A percentile compares a stretch with the other conserved stretches of the same genome.
Evolutionary conservation across 306 rosid genomes (phyloP).

Genomic region (Elaeagnus macrophylla): DNA sequence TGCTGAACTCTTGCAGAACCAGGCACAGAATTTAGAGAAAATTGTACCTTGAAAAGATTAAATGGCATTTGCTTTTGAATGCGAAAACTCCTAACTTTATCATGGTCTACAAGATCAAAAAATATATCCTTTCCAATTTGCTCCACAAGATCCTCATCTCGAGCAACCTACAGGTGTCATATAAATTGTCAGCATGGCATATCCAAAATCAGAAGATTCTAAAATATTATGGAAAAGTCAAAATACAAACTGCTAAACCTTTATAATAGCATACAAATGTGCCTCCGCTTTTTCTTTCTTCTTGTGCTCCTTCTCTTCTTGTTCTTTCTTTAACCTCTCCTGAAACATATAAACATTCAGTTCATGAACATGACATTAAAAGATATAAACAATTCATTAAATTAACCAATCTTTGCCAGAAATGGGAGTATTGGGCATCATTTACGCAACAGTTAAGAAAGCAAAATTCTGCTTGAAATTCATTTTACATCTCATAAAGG

Average conservation of each 20-base stretch:
- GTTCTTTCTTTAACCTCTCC: conserved; percentile 90
- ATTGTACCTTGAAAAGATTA: conserved; percentile 66
- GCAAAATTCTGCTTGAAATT: no score
- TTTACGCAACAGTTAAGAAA: no score
- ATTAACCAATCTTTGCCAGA: neutral
- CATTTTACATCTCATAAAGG: no score
- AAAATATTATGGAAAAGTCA: neutral
- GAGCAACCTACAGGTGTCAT: conserved; percentile 54
- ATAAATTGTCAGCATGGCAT: neutral
- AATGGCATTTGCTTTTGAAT: conserved; percentile 66
- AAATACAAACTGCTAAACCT: conserved; percentile 37
- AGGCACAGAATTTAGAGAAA: no score
- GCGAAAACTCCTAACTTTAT: conserved; percentile 82
- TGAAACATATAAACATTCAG: conserved; percentile 19
- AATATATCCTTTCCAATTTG: conserved; percentile 83
- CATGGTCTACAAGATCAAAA: conserved; percentile 95
- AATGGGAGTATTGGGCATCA: neutral
- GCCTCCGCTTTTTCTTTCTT: conserved; percentile 85
- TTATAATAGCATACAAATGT: conserved; percentile 74
- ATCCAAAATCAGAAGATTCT: no score
- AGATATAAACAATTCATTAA: neutral
- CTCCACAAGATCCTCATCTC: conserved; percentile 57
- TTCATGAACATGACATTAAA: neutral
- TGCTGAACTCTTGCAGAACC: no score
- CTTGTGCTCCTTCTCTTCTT: conserved; percentile 82